A percentile compares a stretch with the other conserved stretches of the same genome.
Conservation (phyloP, 352 stramenopile species). For the Phytopythium sindhum region DNA sequence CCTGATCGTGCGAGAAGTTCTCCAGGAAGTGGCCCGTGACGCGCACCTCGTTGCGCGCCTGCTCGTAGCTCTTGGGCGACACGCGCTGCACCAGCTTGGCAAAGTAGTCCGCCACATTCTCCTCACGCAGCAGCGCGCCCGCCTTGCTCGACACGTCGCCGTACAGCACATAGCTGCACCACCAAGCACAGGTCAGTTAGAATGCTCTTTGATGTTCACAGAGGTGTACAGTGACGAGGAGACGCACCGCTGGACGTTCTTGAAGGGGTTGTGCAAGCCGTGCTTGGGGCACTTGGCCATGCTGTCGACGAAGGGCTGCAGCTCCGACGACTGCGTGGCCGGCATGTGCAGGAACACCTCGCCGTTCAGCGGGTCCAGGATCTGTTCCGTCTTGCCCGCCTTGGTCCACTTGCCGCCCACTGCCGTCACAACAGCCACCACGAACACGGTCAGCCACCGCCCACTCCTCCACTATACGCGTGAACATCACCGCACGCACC, state of each 20-base stretch:
- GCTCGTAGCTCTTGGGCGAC: conserved; percentile 96
- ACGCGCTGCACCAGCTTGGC: conserved; percentile 94
- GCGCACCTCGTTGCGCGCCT: conserved; percentile 90
- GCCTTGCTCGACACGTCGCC: conserved; percentile 82
- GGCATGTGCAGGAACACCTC: conserved; percentile 94
- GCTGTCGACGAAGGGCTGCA: conserved; percentile 92
- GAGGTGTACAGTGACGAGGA: not conserved
- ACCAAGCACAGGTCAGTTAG: not conserved
- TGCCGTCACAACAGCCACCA: conserved; percentile 8
- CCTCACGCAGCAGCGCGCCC: conserved; percentile 75
- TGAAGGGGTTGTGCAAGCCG: conserved; percentile 98
- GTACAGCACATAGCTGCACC: conserved; percentile 56
- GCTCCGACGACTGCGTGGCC: conserved; percentile 87
- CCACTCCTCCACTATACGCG: not conserved
- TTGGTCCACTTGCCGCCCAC: conserved; percentile 91
- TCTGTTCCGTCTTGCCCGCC: conserved; percentile 60
- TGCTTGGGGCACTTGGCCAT: conserved; percentile 93
- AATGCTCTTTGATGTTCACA: not conserved
- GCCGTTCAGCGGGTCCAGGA: conserved; percentile 94
- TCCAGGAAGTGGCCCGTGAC: conserved; percentile 97
- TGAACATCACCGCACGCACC: not conserved
- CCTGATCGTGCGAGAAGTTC: conserved; percentile 97
- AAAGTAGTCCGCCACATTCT: conserved; percentile 95
- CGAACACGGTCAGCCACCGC: conserved; percentile 9
- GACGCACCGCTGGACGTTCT: conserved; percentile 94